phyloP scores from a whole-genome alignment of 805 yeast species.

The Yarrowia porcina region DNA sequence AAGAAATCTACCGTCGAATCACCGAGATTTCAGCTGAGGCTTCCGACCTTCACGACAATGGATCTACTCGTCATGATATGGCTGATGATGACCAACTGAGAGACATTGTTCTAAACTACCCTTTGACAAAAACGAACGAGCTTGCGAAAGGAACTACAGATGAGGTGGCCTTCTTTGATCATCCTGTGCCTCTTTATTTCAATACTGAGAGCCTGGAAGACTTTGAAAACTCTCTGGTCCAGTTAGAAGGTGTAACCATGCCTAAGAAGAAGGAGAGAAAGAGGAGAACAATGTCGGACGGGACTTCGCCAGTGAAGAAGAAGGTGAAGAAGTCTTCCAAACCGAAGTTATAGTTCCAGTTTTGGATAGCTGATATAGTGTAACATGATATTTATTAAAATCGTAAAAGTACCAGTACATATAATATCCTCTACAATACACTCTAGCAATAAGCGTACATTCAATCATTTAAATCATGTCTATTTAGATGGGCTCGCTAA shows the following conservation, averaged over 20 bases:
- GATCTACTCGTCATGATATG: no score
- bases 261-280: not conserved
- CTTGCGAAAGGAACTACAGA: not conserved
- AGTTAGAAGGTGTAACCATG: not conserved
- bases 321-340: not conserved
- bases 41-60: no score
- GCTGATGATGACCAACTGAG: slow-evolving; percentile 1
- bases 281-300: not conserved
- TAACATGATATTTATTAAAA: no score
- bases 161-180: not conserved
- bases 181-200: not conserved
- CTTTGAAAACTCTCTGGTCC: not conserved
- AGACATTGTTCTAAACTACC: not conserved
- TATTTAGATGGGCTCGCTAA: slow-evolving; percentile 76
- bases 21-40: no score
- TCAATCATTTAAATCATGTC: slow-evolving; percentile 25
- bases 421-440: not conserved
- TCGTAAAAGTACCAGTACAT: no score
- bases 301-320: not conserved
- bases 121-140: not conserved
- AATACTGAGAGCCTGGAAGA: not conserved
- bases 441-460: slow-evolving; percentile 2
- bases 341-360: no score
- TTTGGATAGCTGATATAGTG: no score
- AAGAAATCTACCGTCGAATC: slow-evolving; percentile 33